These are phyloP conservation scores for Coemansia sp. DNA, from an alignment of 192 early-diverging fungal genomes.

Conservation along the genomic window DNA sequence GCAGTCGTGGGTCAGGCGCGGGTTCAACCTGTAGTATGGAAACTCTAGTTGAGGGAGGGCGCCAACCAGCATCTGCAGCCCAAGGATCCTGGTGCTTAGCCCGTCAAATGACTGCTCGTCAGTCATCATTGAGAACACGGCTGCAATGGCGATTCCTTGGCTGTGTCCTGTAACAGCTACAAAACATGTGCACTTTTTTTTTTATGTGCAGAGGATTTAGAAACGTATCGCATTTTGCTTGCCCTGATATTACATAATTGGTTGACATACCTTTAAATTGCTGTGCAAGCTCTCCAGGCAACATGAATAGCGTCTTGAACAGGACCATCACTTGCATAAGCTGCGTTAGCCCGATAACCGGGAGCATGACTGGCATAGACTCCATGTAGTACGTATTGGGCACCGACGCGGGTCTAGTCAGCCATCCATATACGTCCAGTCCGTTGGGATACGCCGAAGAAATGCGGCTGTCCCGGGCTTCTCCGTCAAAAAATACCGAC, in stretches of 20 bases:
- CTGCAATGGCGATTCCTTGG: conserved; percentile 85
- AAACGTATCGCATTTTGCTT: no score
- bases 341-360: conserved; percentile 86
- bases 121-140: conserved; percentile 74
- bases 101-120: conserved; percentile 75
- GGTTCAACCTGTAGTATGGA: conserved; percentile 10
- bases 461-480: conserved; percentile 56
- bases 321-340: conserved; percentile 75
- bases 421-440: conserved; percentile 78
- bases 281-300: conserved; percentile 43
- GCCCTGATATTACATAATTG: not conserved
- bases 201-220: not conserved
- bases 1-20: not conserved
- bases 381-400: conserved; percentile 73
- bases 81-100: conserved; percentile 76
- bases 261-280: conserved; percentile 40
- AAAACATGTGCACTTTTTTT: no score
- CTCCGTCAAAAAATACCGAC: conserved; percentile 60
- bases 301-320: conserved; percentile 60
- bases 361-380: conserved; percentile 70
- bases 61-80: conserved; percentile 81
- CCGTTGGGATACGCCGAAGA: conserved; percentile 60
- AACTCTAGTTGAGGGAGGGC: conserved; percentile 68
- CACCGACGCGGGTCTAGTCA: conserved; percentile 60
- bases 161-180: conserved; percentile 74